phyloP scores from a whole-genome alignment of 2,329 filamentous ascomycete genomes.

The Penicillium freii region DNA sequence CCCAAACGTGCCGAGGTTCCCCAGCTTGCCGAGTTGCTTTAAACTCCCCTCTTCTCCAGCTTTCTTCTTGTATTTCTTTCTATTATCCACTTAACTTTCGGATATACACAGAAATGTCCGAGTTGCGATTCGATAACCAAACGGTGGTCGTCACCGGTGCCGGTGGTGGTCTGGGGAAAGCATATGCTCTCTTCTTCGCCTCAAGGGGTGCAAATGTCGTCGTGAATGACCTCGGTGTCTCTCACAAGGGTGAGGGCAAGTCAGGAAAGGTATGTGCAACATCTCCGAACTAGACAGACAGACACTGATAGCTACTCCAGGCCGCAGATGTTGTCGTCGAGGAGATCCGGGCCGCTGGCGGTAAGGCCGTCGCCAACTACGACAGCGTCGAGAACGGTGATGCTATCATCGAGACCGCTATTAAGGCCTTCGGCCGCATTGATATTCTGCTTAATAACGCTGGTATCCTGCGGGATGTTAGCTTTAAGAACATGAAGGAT shows the following conservation, averaged over 20 bases:
- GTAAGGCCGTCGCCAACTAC: constrained; percentile 97
- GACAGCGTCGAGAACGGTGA: constrained; percentile 81
- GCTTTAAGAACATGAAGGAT: constrained; percentile 99
- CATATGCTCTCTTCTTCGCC: constrained; percentile 85
- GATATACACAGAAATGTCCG: constrained; percentile 53
- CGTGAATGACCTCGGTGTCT: constrained; percentile 92
- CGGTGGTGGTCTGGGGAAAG: constrained; percentile 76
- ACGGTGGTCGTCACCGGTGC: constrained; percentile 86
- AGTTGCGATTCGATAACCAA: constrained; percentile 82
- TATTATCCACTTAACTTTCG: constrained; percentile 15
- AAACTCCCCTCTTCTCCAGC: constrained; percentile 27
- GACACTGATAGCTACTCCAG: constrained; percentile 47
- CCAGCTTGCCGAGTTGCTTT: constrained; percentile 34
- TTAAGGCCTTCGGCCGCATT: constrained; percentile 62
- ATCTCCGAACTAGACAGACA: constrained; percentile 26
- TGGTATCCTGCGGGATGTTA: constrained; percentile 88
- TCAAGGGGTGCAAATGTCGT: constrained; percentile 91
- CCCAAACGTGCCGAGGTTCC: constrained; percentile 36
- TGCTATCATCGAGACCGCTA: constrained; percentile 72
- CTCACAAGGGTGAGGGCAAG: constrained; percentile 87
- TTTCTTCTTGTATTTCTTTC: constrained; percentile 16
- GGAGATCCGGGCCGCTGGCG: constrained; percentile 70
- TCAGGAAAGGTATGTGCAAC: constrained; percentile 68
- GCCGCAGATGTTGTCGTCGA: constrained; percentile 55
- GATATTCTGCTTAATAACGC: constrained; percentile 98